These are phyloP conservation scores for Xylaria castorea DNA, from an alignment of 495 filamentous ascomycete genomes.

Conservation along the genomic window DNA sequence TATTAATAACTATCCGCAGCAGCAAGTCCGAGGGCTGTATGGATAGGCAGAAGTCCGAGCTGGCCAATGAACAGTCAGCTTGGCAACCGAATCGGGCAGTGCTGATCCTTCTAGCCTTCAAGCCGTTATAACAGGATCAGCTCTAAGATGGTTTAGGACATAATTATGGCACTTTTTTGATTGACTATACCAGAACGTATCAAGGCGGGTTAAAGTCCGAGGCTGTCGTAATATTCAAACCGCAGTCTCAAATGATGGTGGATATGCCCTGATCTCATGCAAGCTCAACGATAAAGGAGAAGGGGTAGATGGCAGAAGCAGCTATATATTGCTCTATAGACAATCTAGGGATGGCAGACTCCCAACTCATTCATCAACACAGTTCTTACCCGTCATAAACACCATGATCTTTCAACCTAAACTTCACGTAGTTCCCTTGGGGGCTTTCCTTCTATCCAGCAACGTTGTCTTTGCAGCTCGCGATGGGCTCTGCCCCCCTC, in stretches of 20 bases:
- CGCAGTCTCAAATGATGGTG: not conserved
- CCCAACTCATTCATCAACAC: not conserved
- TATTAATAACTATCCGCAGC: constrained; percentile 16
- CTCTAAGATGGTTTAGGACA: not conserved
- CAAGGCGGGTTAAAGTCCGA: constrained; percentile 11
- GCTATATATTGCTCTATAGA: constrained; percentile 10
- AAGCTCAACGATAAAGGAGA: not conserved
- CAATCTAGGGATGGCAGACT: not conserved
- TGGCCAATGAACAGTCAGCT: constrained; percentile 32
- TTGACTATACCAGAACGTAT: not conserved
- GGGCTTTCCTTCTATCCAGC: constrained; percentile 14
- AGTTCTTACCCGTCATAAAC: not conserved
- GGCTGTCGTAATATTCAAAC: not conserved
- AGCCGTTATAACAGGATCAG: not conserved
- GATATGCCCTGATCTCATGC: not conserved
- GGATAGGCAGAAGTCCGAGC: constrained; percentile 28
- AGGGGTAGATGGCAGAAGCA: not conserved
- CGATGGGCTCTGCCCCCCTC: constrained; percentile 43
- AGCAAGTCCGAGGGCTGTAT: not conserved
- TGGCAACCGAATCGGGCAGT: constrained; percentile 2
- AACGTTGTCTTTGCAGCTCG: constrained; percentile 37
- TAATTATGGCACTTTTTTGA: not conserved
- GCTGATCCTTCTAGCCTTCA: not conserved
- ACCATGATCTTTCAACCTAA: constrained; percentile 11
- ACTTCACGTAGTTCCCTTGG: not conserved